Evolutionary conservation across 768 basidiomycete genomes (phyloP), one percentile per base, ranked within the genome.

Genomic region (Suillus subaureus): DNA sequence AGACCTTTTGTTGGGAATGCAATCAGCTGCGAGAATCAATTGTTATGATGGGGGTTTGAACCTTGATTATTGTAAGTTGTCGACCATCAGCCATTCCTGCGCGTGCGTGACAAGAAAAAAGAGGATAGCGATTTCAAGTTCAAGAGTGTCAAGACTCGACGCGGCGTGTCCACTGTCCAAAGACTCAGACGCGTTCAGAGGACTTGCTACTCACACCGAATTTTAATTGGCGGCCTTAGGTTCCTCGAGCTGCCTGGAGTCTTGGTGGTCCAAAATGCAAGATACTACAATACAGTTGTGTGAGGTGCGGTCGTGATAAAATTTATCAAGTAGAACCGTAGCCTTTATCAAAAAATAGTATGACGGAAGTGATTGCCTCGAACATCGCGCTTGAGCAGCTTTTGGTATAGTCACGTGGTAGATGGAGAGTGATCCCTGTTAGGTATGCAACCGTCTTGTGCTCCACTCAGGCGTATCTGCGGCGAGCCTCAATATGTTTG

Each of bases 1-100:
- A 94, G 52, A 93, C 89, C 92, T 94, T 68, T 49, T 65, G 16
- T 45, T 18, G 31, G 21, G 40, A 28, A 35, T 62, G 5, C 18
- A 37, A 52, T 62, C 8, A 28, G 49, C 61, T 58, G 45, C 51
- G 58, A 60, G 42, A 42, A 57, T 45, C 33, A 26, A 58, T 21
- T 42, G 18, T 21, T 52, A 42, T 23, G 61, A 37, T 8, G 18
- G n/a, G 28, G 18, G 8, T 23, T 57, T 65, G 12, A 60, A 83
- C 82, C 76, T 83, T 84, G 72, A 84, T 81, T 64, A 84, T 82
- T 9, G 71, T 72, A 55, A 80, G 73, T 64, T 84, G 82, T 33
- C 77, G 76, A 16, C 67, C 64, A 43, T 81, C 77, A 5, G 79
- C 71, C 81, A 83, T 83, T 21, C 33, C 63, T 55, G 58, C 39